A percentile compares a stretch with the other conserved stretches of the same genome.
Evolutionary conservation across 2,329 filamentous ascomycete genomes (phyloP).

Genomic region (Colletotrichum costaricense): DNA sequence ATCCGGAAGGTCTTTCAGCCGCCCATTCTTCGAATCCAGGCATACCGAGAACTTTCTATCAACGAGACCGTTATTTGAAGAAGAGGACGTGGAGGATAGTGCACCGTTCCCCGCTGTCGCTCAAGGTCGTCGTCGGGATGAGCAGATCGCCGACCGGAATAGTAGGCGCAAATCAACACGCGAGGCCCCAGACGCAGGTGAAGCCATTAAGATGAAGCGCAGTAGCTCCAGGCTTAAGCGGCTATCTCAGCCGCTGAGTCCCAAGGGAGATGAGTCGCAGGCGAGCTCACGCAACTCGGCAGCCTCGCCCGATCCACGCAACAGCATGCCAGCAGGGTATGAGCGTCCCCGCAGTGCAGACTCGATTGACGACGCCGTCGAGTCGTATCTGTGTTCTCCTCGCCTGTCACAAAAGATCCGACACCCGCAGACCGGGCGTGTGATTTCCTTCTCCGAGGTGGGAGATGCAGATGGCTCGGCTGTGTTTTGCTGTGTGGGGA

Average conservation of each 20-base stretch:
- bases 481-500: slow-evolving; percentile 96
- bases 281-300: slow-evolving; percentile 23
- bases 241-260: slow-evolving; percentile 61
- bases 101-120: slow-evolving; percentile 78
- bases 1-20: slow-evolving; percentile 21
- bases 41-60: slow-evolving; percentile 23
- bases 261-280: slow-evolving; percentile 50
- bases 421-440: slow-evolving; percentile 85
- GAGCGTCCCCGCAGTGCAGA: slow-evolving; percentile 84
- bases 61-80: slow-evolving; percentile 27
- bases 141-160: slow-evolving; percentile 59
- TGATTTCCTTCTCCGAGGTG: slow-evolving; percentile 96
- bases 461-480: slow-evolving; percentile 92
- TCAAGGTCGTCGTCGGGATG: slow-evolving; percentile 66
- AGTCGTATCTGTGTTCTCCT: slow-evolving; percentile 84
- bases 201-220: slow-evolving; percentile 60
- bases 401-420: slow-evolving; percentile 88
- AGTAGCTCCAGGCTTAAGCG: slow-evolving; percentile 70
- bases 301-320: slow-evolving; percentile 42
- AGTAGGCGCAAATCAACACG: slow-evolving; percentile 58
- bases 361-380: slow-evolving; percentile 89
- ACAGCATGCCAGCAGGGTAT: slow-evolving; percentile 62
- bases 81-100: slow-evolving; percentile 65
- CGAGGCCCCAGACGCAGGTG: slow-evolving; percentile 59
- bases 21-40: slow-evolving; percentile 36